phyloP scores from a whole-genome alignment of 805 yeast species.

The Naumovozyma dairenensis region DNA sequence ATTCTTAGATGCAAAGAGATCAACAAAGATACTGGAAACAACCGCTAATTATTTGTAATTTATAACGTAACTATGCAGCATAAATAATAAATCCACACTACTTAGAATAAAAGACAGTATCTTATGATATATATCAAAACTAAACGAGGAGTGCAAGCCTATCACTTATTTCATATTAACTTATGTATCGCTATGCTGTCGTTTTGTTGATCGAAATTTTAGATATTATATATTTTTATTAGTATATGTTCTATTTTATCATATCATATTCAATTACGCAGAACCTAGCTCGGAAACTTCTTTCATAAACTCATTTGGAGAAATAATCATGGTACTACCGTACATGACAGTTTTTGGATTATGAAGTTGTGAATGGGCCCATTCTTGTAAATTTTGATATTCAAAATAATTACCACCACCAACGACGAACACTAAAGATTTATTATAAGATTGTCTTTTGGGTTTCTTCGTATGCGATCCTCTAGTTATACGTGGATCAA shows the following conservation, averaged over 20 bases:
- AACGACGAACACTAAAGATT: constrained; percentile 80
- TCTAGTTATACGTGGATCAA: constrained; percentile 77
- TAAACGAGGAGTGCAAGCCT: background rate
- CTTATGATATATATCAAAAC: background rate
- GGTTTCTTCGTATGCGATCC: constrained; percentile 90
- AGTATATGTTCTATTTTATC: constrained; percentile 1
- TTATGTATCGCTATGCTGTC: background rate
- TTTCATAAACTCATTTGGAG: constrained; percentile 57
- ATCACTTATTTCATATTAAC: background rate
- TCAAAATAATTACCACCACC: constrained; percentile 97
- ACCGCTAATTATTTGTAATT: constrained; percentile 29
- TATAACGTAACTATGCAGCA: too few species aligned
- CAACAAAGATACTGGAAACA: constrained; percentile 52
- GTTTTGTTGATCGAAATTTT: constrained; percentile 1
- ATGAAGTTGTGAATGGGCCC: constrained; percentile 44
- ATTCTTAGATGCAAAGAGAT: constrained; percentile 79
- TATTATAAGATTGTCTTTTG: constrained; percentile 68
- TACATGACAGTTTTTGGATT: constrained; percentile 55
- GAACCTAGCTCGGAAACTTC: constrained; percentile 52
- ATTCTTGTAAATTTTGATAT: constrained; percentile 87
- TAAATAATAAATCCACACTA: background rate
- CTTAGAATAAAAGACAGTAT: background rate
- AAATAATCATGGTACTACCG: constrained; percentile 73
- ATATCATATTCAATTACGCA: background rate
- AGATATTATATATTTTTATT: too few species aligned